Evolutionary conservation across 208 protist species (phyloP).

Genomic region (Leptomonas seymouri): DNA sequence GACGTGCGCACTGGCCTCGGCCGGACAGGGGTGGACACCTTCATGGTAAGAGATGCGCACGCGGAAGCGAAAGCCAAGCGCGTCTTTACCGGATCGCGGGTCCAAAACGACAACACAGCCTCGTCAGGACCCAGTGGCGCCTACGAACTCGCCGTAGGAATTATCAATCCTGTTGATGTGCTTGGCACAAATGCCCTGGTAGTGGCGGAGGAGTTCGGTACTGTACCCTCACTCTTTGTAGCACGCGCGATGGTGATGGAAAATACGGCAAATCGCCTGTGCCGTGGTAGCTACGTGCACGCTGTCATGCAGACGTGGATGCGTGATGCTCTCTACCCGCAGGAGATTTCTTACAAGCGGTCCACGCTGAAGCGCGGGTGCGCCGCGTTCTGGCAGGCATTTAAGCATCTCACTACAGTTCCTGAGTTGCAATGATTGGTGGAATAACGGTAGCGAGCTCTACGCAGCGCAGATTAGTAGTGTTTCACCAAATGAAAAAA

Average conservation of each 20-base stretch:
- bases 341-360: constrained; percentile 67
- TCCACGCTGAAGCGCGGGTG: constrained; percentile 48
- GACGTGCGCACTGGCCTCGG: constrained; percentile 83
- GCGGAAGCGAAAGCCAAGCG: constrained; percentile 24
- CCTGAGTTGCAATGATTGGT: too few relatives aligned
- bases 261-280: constrained; percentile 69
- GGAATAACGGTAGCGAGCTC: too few relatives aligned
- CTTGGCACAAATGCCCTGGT: constrained; percentile 51
- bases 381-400: constrained; percentile 40
- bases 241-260: constrained; percentile 64
- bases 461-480: too few relatives aligned
- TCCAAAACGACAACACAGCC: constrained; percentile 39
- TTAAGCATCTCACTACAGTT: constrained; percentile 13
- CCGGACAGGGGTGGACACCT: constrained; percentile 63
- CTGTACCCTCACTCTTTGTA: constrained; percentile 57
- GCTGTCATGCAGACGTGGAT: constrained; percentile 73
- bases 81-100: constrained; percentile 46
- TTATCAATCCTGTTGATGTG: constrained; percentile 43
- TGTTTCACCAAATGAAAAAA: too few relatives aligned
- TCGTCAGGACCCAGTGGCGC: constrained; percentile 38
- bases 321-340: constrained; percentile 84
- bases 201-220: constrained; percentile 83
- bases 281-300: constrained; percentile 67
- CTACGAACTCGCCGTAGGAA: constrained; percentile 49
- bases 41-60: constrained; percentile 50